phyloP scores from a whole-genome alignment of 805 yeast species.

The Candida dajiaensis region DNA sequence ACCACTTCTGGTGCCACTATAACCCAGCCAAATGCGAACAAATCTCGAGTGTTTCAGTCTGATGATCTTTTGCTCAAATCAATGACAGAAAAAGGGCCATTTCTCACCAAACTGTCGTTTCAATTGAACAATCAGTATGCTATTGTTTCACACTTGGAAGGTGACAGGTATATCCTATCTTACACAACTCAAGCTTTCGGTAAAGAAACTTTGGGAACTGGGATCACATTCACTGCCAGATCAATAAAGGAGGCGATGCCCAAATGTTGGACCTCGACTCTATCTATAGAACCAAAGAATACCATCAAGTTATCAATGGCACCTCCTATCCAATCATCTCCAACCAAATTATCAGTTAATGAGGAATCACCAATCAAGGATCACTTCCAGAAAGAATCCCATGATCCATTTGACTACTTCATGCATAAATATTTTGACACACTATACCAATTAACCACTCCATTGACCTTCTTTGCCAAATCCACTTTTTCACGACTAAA shows the following conservation, averaged over 20 bases:
- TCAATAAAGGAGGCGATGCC: neutral
- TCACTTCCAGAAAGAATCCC: constrained; percentile 1
- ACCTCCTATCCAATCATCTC: constrained; percentile 19
- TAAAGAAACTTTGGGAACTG: neutral
- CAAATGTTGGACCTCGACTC: neutral
- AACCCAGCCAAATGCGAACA: constrained; percentile 12
- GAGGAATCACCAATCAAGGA: constrained; percentile 7
- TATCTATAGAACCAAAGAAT: constrained; percentile 5
- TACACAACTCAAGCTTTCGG: constrained; percentile 30
- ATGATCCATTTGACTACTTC: constrained; percentile 25
- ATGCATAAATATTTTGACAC: constrained; percentile 30
- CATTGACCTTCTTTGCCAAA: constrained; percentile 38
- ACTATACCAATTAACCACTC: constrained; percentile 29
- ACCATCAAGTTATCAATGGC: constrained; percentile 16
- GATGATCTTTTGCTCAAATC: neutral
- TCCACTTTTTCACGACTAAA: constrained; percentile 43
- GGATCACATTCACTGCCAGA: neutral
- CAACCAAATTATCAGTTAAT: constrained; percentile 12
- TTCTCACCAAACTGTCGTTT: constrained; percentile 12
- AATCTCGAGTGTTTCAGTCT: constrained; percentile 14
- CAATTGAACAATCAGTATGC: constrained; percentile 19
- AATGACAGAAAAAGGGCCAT: constrained; percentile 1
- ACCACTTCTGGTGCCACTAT: constrained; percentile 3
- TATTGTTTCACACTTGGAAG: constrained; percentile 6
- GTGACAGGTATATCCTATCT: constrained; percentile 35